Base-by-base conservation (phyloP, 75 land plant genomes). In the Adiantum capillusveneris region DNA sequence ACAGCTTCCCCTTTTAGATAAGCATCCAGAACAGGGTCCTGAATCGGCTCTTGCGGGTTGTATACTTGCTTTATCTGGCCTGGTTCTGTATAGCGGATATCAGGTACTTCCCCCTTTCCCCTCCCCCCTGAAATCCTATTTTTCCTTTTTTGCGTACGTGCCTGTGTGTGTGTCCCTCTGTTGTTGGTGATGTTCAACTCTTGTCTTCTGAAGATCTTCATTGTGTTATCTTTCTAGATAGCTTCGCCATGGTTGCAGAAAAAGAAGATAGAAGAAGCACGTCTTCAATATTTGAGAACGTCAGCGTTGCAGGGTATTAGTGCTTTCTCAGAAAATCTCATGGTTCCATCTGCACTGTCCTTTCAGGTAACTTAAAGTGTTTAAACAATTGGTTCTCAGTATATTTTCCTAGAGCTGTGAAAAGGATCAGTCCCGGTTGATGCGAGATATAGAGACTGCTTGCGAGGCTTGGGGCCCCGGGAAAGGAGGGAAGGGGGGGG, bases 221-320 rank as follows among this genome's bases (percentile, higher is more conserved):
- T 28, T 61, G 53, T 44, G 27, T 43, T 34, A 52, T 18, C 62
- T 5, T 55, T 44, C 24, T 19, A 70, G 73, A 52, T 70, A 31
- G 66, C 73, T 29, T 70, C 60, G 0, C 73, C 73, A 18, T 70
- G 73, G 73, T 48, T 70, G 31, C 73, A 70, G 30, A 27, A 64
- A 42, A 63, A 64, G 42, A 28, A 28, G 53, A 70, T 70, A 14
- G 66, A 70, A 22, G 66, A 64, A 66, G 73, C 73, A 31, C 66
- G 67, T 18, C 45, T 63, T 56, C 66, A 57, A 27, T 64, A 30
- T 19, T 48, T 70, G 25, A 64, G 63, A 44, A 54, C 68, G 1
- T 42, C 49, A n/a, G 71, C 58, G 3, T 59, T 69, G 48, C 71
- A 69, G 22, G 44, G 65, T 13, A 46, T 69, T 29, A 24, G 57